Conservation (phyloP, 768 basidiomycete genomes). For the Amanita thiersii region DNA sequence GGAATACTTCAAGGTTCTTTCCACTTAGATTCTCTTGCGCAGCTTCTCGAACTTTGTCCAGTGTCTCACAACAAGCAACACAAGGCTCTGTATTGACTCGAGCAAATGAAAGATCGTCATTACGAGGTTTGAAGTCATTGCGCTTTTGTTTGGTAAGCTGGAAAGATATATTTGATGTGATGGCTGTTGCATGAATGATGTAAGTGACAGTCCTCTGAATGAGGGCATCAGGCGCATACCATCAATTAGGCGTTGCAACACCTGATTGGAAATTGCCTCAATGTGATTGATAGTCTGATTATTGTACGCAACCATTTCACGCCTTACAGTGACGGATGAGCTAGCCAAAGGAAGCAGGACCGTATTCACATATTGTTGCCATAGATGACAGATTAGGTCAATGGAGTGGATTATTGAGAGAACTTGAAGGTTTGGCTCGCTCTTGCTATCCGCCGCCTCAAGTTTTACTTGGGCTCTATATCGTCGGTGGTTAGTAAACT, state of each 20-base stretch:
- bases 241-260: slow-evolving; percentile 79
- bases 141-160: slow-evolving; percentile 91
- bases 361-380: slow-evolving; percentile 93
- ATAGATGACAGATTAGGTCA: slow-evolving; percentile 89
- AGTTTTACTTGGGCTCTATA: slow-evolving; percentile 62
- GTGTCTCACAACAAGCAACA: slow-evolving; percentile 70
- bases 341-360: slow-evolving; percentile 84
- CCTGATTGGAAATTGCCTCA: slow-evolving; percentile 72
- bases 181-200: slow-evolving; percentile 38
- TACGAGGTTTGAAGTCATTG: slow-evolving; percentile 93
- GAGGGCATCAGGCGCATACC: slow-evolving; percentile 36
- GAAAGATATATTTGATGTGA: slow-evolving; percentile 57
- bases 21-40: slow-evolving; percentile 76
- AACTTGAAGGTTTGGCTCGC: slow-evolving; percentile 71
- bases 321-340: slow-evolving; percentile 76
- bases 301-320: slow-evolving; percentile 92
- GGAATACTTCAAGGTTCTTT: slow-evolving; percentile 87
- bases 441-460: slow-evolving; percentile 65
- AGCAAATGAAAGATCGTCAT: slow-evolving; percentile 93
- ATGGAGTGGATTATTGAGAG: slow-evolving; percentile 59
- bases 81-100: slow-evolving; percentile 94
- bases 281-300: slow-evolving; percentile 79
- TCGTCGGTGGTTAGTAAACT: slow-evolving; percentile 9
- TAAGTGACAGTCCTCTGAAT: not conserved
- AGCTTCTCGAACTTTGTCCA: slow-evolving; percentile 75